These are phyloP conservation scores for Tinospora cordifolia DNA, from an alignment of 164 flowering plant genomes.

Conservation along the genomic window DNA sequence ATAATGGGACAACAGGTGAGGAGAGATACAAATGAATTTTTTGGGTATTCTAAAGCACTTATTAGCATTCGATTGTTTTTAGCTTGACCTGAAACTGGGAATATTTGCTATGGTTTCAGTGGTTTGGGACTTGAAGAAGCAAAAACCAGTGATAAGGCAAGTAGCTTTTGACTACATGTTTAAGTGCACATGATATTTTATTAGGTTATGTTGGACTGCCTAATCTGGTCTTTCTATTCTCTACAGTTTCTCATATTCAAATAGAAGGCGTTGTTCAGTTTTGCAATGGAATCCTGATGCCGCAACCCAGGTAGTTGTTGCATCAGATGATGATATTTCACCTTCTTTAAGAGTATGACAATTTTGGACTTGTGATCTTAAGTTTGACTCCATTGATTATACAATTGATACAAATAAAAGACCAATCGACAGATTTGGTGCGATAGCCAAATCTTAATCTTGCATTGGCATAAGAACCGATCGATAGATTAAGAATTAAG, in stretches of 20 bases:
- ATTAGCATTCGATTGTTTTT: background rate
- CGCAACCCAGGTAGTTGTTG: constrained; percentile 90
- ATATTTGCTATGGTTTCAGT: constrained; percentile 35
- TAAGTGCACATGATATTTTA: background rate
- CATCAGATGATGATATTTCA: constrained; percentile 90
- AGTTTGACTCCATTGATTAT: background rate
- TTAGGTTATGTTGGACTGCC: background rate
- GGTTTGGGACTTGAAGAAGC: constrained; percentile 93
- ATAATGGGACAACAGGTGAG: constrained; percentile 80
- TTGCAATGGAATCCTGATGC: constrained; percentile 96
- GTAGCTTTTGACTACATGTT: background rate
- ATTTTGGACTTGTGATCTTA: background rate
- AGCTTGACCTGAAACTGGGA: too few relatives aligned
- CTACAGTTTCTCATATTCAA: constrained; percentile 74
- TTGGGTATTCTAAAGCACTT: background rate
- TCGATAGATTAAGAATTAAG: too few relatives aligned
- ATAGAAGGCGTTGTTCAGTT: constrained; percentile 86
- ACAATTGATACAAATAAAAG: too few relatives aligned
- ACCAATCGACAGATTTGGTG: too few relatives aligned
- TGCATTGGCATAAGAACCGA: too few relatives aligned
- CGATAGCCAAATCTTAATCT: too few relatives aligned
- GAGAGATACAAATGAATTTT: constrained; percentile 2
- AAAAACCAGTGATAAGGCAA: constrained; percentile 89
- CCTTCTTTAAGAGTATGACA: constrained; percentile 65
- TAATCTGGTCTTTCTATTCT: constrained; percentile 5